Base-by-base conservation (phyloP, 257 asterid genomes). In the Solanum ossicruentum region DNA sequence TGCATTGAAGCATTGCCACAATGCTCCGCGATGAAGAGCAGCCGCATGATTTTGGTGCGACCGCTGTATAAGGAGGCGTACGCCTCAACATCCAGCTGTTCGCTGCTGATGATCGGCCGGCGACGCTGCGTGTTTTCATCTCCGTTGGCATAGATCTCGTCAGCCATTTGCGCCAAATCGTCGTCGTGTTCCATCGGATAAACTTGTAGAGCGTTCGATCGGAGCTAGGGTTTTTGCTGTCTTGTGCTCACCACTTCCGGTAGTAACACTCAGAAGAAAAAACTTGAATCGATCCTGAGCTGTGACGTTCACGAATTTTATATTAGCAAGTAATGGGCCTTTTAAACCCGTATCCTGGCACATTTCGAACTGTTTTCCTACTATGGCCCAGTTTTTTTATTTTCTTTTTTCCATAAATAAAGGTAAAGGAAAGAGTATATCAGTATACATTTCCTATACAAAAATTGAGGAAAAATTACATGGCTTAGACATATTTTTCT, bases 1-100 rank as follows among this genome's bases (percentile, higher is more conserved):
- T 92, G 93, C 99, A 93, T 95, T 87, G 95, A 60, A 39, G 83
- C 78, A 80, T 87, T 91, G 45, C 90, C 95, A 81, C 99, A 94
- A 83, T 84, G 90, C 5, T 92, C 98, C 1, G 97, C 92, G 45
- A 97, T 93, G 85, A 97, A 95, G 0, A 92, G 86, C 8, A 97
- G 94, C 86, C 99, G 93, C 87, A 83, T 85, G 87, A 92, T 92
- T 91, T 94, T 97, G 84, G 98, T 97, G 6, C 99, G 93, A 26
- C 99, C 99, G 52, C 91, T 81, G 90, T 97, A 97, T 16, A 94
- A 90, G 55, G 98, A 90, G 10, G 97, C 98, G 91, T 97, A 97
- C 17, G 98, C 96, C 93, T 97, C 99, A 86, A 97, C 58, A 84
- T 97, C 99, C 67, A 97, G 92, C 85, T 94, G 98, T 86, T 94